Evolutionary conservation across 768 basidiomycete species (phyloP).

Genomic region (Suillus variegatus): DNA sequence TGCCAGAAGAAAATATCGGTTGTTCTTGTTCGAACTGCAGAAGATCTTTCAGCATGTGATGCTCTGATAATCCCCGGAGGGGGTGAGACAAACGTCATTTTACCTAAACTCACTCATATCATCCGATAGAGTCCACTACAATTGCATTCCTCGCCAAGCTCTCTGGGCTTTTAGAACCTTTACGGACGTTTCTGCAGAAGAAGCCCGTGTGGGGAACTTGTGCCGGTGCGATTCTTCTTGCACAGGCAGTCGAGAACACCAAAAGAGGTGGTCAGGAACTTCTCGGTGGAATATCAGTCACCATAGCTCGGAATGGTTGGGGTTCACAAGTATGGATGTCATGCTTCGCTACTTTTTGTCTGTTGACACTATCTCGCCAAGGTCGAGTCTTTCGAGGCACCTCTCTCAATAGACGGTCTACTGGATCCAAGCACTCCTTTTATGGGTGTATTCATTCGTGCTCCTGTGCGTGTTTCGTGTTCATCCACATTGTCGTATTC

Average conservation of each 20-base stretch:
- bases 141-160: conserved; percentile 77
- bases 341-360: background rate
- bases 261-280: conserved; percentile 90
- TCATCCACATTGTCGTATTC: background rate
- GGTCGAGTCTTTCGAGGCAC: conserved; percentile 90
- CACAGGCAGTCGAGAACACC: conserved; percentile 69
- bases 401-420: conserved; percentile 64
- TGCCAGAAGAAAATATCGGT: conserved; percentile 46
- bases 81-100: conserved; percentile 41
- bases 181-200: conserved; percentile 65
- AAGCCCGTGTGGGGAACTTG: conserved; percentile 96
- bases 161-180: conserved; percentile 77
- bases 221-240: conserved; percentile 90
- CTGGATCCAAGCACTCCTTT: conserved; percentile 63
- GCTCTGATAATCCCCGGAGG: conserved; percentile 95
- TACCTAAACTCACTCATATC: conserved; percentile 5
- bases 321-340: conserved; percentile 74
- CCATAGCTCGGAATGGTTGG: conserved; percentile 87
- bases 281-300: conserved; percentile 76
- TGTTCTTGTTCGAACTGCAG: conserved; percentile 66
- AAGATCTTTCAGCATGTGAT: conserved; percentile 76
- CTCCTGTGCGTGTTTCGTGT: conserved; percentile 58
- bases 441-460: conserved; percentile 90
- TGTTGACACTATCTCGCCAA: conserved; percentile 30
- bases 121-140: conserved; percentile 78